These are phyloP conservation scores for Bimuria novae-zelandiae DNA, from an alignment of 2,329 filamentous ascomycete species.

Conservation along the genomic window DNA sequence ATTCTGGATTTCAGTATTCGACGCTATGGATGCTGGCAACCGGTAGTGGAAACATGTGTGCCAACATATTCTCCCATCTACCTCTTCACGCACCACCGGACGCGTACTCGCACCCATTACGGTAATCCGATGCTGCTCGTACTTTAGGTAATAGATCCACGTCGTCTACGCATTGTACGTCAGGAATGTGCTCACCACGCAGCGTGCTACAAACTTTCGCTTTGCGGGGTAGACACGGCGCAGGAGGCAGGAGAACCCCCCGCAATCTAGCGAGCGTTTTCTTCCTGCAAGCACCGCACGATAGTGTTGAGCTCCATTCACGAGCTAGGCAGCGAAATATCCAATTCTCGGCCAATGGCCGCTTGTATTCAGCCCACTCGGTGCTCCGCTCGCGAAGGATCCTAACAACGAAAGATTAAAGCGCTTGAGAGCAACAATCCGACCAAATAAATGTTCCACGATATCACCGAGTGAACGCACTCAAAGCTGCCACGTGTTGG, in stretches of 20 bases:
- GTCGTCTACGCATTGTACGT: constrained; percentile 15
- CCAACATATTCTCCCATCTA: too few species aligned
- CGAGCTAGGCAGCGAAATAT: not conserved
- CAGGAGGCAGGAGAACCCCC: too few species aligned
- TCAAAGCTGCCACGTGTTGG: constrained; percentile 29
- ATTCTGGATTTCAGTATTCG: constrained; percentile 1
- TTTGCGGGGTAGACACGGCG: too few species aligned
- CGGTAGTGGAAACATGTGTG: too few species aligned
- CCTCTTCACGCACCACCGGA: too few species aligned
- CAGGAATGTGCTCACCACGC: constrained; percentile 24
- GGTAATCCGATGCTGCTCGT: constrained; percentile 20
- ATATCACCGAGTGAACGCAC: constrained; percentile 18
- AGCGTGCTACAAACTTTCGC: constrained; percentile 19
- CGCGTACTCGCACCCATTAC: constrained; percentile 9
- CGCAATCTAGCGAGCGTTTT: not conserved
- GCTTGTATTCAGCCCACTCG: constrained; percentile 19
- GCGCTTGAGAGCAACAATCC: constrained; percentile 20
- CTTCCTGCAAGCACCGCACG: not conserved
- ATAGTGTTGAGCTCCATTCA: not conserved
- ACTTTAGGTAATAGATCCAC: constrained; percentile 28
- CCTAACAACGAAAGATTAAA: constrained; percentile 3
- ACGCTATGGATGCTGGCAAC: constrained; percentile 14
- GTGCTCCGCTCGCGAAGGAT: constrained; percentile 16
- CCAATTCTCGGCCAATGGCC: constrained; percentile 24
- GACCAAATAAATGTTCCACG: constrained; percentile 4